Percentiles rank a stretch among this genome's conserved stretches.
Conservation (phyloP, 306 rosid species). For the Prunus mira region DNA sequence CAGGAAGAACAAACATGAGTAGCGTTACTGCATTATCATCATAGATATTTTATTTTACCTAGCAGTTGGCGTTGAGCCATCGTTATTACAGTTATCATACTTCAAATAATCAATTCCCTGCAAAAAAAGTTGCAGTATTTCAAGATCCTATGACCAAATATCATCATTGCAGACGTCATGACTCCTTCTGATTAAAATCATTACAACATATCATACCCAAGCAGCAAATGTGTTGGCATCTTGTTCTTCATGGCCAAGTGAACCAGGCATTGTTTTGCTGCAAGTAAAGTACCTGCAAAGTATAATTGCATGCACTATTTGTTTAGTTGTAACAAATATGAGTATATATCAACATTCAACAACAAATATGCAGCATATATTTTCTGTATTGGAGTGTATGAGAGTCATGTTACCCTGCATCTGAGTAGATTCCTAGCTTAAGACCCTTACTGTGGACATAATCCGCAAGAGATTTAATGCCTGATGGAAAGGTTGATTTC, state of each 20-base stretch:
- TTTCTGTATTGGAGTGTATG: neutral
- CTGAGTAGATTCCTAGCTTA: slow-evolving; percentile 92
- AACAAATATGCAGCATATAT: neutral
- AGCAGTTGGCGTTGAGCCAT: slow-evolving; percentile 61
- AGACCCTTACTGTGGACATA: slow-evolving; percentile 93
- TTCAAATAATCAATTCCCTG: slow-evolving; percentile 98
- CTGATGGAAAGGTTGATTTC: slow-evolving; percentile 87
- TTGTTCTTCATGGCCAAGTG: slow-evolving; percentile 83
- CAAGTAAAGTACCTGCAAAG: slow-evolving; percentile 76
- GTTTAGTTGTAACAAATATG: neutral
- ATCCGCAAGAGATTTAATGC: slow-evolving; percentile 85
- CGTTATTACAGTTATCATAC: slow-evolving; percentile 86
- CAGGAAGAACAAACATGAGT: neutral
- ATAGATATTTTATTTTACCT: slow-evolving; percentile 42
- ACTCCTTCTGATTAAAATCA: neutral
- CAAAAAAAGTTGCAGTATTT: slow-evolving; percentile 17
- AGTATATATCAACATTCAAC: neutral
- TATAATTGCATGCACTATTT: neutral
- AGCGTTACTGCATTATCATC: neutral
- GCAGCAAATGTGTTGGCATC: slow-evolving; percentile 91
- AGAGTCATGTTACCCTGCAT: slow-evolving; percentile 69
- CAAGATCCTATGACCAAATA: neutral
- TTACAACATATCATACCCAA: slow-evolving; percentile 54
- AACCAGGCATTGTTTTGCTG: slow-evolving; percentile 92
- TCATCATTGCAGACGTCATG: neutral